Base-by-base conservation (phyloP, 2,329 filamentous ascomycete genomes). In the Phyllosticta citribraziliensis region DNA sequence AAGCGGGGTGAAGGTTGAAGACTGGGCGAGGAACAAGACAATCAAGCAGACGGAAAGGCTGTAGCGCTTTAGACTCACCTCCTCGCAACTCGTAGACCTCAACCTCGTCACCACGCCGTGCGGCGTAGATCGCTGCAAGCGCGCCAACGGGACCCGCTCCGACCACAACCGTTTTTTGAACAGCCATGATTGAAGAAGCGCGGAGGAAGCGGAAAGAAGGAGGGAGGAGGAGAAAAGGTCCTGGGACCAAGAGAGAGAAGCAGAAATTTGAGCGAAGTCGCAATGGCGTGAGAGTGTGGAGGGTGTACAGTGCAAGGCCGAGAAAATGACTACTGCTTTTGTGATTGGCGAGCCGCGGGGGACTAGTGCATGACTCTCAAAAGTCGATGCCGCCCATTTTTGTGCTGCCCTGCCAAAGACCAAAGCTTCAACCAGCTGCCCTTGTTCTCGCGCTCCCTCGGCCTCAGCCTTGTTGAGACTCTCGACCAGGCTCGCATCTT, bases 101-200 rank as follows among this genome's bases (percentile, higher is more conserved):
- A 33, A 99, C 94, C 69, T 93, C 79, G 73, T 96, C 86, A 52
- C 92, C 94, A 72, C 93, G 82, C 67, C 88, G 84, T 3, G 94
- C 93, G 59, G 94, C 93, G 78, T 97, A 99, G 5, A 99, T 78
- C 52, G 91, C 94, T 24, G 94, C 92, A 52, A 99, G 79, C 11
- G 92, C 90, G 50, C 94, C 94, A 8, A 99, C 94, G 0, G 94
- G 94, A 1, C 94, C 94, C 60, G 92, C 94, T 59, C 94, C 94
- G 56, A 99, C 87, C 55, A 99, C 82, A 20, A 96, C 82, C 60
- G 88, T 84, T 74, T 90, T 94, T 68, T 89, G 82, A 63, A 68
- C 72, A 35, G 65, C 65, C 57, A 62, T 63, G 40, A 33, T 50
- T 33, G n/a, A 19, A 35, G 40, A 25, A 17, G 35, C 25, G 52